phyloP scores from a whole-genome alignment of 23 red algal genomes.

The Chondrus crispus region DNA sequence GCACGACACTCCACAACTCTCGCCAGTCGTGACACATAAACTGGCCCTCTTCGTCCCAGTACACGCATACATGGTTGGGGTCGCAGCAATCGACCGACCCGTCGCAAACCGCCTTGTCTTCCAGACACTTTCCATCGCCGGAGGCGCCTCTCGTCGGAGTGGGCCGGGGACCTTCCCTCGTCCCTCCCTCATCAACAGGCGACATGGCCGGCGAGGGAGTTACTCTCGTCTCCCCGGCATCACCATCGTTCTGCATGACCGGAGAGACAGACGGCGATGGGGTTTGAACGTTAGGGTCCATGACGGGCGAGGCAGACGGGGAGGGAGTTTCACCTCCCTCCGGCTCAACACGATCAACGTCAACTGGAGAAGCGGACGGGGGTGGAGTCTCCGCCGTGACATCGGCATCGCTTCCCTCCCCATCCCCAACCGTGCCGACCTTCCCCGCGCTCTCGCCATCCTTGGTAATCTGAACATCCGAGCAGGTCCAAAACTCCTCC shows the following conservation, averaged over 20 bases:
- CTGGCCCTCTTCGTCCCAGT: not conserved
- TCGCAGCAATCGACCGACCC: not conserved
- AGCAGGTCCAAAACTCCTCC: slow-evolving; percentile 45
- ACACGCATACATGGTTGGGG: not conserved
- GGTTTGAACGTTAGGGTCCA: no score
- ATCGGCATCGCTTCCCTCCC: no score
- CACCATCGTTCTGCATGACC: not conserved
- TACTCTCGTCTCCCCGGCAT: not conserved
- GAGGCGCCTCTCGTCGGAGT: not conserved
- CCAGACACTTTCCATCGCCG: not conserved
- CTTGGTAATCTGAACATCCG: slow-evolving; percentile 18
- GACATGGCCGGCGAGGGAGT: not conserved
- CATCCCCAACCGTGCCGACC: not conserved
- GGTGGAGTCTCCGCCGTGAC: no score
- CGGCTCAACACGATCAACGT: not conserved
- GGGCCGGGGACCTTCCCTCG: not conserved
- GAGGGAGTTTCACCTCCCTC: no score
- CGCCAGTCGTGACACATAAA: not conserved
- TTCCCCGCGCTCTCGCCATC: slow-evolving; percentile 3
- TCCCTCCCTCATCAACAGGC: not conserved
- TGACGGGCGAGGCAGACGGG: no score
- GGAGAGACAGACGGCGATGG: no score
- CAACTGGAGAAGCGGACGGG: not conserved
- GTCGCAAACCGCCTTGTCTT: not conserved
- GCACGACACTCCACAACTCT: not conserved